Base-by-base conservation (phyloP, 257 asterid species). In the Echium plantagineum region DNA sequence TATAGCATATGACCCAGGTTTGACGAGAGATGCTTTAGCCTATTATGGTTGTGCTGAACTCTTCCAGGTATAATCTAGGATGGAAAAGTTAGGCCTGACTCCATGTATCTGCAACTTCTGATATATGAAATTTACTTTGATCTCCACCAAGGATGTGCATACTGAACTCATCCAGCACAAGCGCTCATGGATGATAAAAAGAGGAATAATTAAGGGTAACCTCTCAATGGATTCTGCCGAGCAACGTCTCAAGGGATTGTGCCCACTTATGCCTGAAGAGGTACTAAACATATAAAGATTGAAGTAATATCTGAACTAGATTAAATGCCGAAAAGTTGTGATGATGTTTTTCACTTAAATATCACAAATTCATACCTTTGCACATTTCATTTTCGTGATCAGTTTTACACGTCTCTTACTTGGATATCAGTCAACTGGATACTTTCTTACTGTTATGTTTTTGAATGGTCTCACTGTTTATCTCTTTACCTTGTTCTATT, bases 251-350 rank as follows among this genome's bases (percentile, higher is more conserved):
- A 76, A 73, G 4, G 97, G 98, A 28, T 75, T 84, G 65, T 93
- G 98, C 24, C 98, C 97, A n/a, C 95, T 93, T 63, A 84, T 89
- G 97, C 98, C 98, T 0, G 98, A 93, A 79, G 98, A 93, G 84
- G 98, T 91, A 83, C 35, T 77, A 52, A 59, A 24, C 52, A 56
- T 59, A 66, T 38, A 58, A 59, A 24, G 18, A 15, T 22, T 13
- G n/a, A 18, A 15, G 15, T 35, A 19, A 35, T 9, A 26, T 42
- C n/a, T 20, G 6, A 4, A 18, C 42, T 2, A 13, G 18, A 10
- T 6, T 17, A n/a, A 21, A 19, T 20, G 2, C 22, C 22, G 15
- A 53, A 53, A 18, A 53, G 5, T 52, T 1, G 21, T 16, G 55
- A 19, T 52, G 55, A 16, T 52, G 8, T 22, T 52, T 52, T 52